Percentiles rank a stretch among this genome's conserved stretches.
Evolutionary conservation across 495 filamentous ascomycete species (phyloP).

Genomic region (Hapsidospora chrysogenum): DNA sequence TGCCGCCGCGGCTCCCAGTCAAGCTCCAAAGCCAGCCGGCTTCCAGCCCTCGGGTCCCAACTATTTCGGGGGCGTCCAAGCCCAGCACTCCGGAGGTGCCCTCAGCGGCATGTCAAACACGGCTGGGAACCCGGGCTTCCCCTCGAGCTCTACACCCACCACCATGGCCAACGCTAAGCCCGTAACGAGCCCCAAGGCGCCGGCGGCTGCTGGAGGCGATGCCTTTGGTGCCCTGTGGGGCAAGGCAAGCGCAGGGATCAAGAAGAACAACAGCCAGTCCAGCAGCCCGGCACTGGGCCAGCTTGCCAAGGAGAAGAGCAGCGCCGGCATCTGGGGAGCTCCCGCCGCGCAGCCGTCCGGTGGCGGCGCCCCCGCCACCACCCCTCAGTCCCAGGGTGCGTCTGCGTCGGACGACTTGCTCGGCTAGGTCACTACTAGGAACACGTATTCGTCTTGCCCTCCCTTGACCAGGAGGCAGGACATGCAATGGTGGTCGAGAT

Average conservation of each 20-base stretch:
- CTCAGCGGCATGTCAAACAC: constrained; percentile 11
- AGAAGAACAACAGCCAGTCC: constrained; percentile 48
- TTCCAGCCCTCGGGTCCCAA: constrained; percentile 75
- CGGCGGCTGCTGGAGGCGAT: constrained; percentile 42
- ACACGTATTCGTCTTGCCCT: too few species aligned
- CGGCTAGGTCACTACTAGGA: too few species aligned
- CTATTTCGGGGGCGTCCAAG: constrained; percentile 78
- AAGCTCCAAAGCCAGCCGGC: constrained; percentile 39
- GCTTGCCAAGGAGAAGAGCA: constrained; percentile 91
- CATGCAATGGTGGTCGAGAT: too few species aligned
- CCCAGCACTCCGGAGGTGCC: constrained; percentile 16
- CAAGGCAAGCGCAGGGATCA: constrained; percentile 57
- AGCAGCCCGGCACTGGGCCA: constrained; percentile 65
- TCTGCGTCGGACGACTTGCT: constrained; percentile 22
- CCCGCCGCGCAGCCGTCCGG: constrained; percentile 23
- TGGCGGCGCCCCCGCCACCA: constrained; percentile 1
- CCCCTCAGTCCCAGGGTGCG: constrained; percentile 4
- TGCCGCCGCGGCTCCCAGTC: constrained; percentile 25
- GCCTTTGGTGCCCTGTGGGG: constrained; percentile 81
- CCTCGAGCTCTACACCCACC: constrained; percentile 3
- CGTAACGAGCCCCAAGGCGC: constrained; percentile 28
- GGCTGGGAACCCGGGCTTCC: neutral
- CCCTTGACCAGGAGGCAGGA: too few species aligned
- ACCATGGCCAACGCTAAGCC: constrained; percentile 17
- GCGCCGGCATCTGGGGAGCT: constrained; percentile 83